Percentiles rank a stretch among this genome's conserved stretches.
These are phyloP conservation scores for Globisporangium nunn DNA, from an alignment of 352 stramenopile species.

Conservation along the genomic window DNA sequence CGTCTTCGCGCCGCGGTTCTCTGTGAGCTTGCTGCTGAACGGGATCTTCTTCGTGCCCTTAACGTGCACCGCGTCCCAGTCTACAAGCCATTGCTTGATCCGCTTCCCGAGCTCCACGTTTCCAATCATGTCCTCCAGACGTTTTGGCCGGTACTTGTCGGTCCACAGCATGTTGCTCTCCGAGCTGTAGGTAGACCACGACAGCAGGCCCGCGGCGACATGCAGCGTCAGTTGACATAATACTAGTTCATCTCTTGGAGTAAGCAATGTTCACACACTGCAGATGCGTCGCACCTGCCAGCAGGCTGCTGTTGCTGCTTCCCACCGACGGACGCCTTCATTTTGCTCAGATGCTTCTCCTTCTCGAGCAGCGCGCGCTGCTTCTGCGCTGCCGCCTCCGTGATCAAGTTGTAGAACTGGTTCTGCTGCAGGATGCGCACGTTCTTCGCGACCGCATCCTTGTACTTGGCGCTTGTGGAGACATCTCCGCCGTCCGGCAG, in stretches of 20 bases:
- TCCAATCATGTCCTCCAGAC: conserved; percentile 89
- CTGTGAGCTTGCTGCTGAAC: conserved; percentile 59
- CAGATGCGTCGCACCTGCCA: not conserved
- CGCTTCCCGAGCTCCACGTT: conserved; percentile 89
- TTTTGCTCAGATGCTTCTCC: conserved; percentile 52
- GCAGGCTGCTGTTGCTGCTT: conserved; percentile 14
- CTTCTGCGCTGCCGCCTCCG: conserved; percentile 53
- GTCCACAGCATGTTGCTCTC: conserved; percentile 87
- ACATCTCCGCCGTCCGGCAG: conserved; percentile 68
- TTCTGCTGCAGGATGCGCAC: conserved; percentile 82
- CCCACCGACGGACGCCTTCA: conserved; percentile 16
- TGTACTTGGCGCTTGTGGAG: conserved; percentile 78
- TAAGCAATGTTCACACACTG: too few species aligned
- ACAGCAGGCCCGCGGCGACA: not conserved
- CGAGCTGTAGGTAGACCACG: conserved; percentile 1
- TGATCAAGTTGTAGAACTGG: conserved; percentile 84
- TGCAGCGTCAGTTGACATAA: not conserved
- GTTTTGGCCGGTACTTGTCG: conserved; percentile 95
- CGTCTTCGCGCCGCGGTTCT: conserved; percentile 91
- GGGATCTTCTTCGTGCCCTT: conserved; percentile 79
- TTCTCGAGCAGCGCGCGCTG: conserved; percentile 44
- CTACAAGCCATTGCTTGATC: conserved; percentile 76
- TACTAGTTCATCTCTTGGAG: too few species aligned
- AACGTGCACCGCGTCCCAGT: conserved; percentile 80
- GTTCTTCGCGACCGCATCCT: conserved; percentile 80